Evolutionary conservation across 345 rosid species (phyloP), one percentile per base, ranked within the genome.

Genomic region (Syzygium jambos): DNA sequence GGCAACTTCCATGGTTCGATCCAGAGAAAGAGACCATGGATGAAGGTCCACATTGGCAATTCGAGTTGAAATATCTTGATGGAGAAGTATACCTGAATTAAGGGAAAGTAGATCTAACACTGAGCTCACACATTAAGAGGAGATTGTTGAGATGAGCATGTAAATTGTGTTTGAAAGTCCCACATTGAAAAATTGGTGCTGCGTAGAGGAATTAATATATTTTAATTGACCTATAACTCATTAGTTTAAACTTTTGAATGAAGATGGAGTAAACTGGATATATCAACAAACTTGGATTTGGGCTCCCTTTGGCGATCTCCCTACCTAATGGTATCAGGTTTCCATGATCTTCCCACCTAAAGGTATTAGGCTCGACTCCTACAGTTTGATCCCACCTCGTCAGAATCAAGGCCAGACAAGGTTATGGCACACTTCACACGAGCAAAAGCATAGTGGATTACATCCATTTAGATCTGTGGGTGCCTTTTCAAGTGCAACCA

Each of bases 71-170:
- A 27, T 27, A 59, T 59, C 13, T 12, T 27, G 34, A 12, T 59
- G 68, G 12, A 27, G 17, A 59, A 27, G 34, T 10, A 59, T 27
- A 59, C 30, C 16, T 59, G 13, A 59, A 59, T 59, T n/a, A 59
- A 59, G 30, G 30, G 2, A 29, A 59, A 59, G 65, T 27, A 59
- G 8, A 5, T 29, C 16, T 27, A 27, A 59, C 16, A 59, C 30
- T 0, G 4, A 27, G 14, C 14, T 27, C 17, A 27, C 6, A 59
- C n/a, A 2, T 27, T 10, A 59, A 5, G 0, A 15, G 15, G 8
- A 59, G 9, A 59, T 59, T 27, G 4, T 27, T 59, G 6, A 59
- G 34, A 27, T 59, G 9, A 59, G 12, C 0, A 2, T 12, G 13
- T 59, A 7, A 59, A 59, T 59, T 59, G 8, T 5, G n/a, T 59